A percentile compares a stretch with the other conserved stretches of the same genome.
These are phyloP conservation scores for Orbilia blumenaviensis DNA, from an alignment of 2,329 filamentous ascomycete species.

Conservation along the genomic window DNA sequence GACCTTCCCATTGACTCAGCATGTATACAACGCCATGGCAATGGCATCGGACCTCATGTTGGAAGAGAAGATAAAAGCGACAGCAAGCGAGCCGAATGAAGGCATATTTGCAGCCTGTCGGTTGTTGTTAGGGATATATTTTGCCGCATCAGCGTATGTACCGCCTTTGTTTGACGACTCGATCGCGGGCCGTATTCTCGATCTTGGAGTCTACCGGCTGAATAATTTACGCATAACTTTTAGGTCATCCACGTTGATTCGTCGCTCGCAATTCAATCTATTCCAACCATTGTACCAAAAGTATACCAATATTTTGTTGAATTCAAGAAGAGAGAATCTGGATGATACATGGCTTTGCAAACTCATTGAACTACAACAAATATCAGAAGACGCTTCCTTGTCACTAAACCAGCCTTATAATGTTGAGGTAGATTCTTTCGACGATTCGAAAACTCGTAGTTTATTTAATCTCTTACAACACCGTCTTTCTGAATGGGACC, in stretches of 20 bases:
- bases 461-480: background rate
- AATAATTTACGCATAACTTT: background rate
- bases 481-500: conserved; percentile 8
- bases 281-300: conserved; percentile 8
- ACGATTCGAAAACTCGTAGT: background rate
- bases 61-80: conserved; percentile 3
- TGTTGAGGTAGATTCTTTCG: conserved; percentile 14
- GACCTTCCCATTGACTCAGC: conserved; percentile 20
- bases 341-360: conserved; percentile 18
- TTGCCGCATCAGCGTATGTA: conserved; percentile 30
- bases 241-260: conserved; percentile 9
- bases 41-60: conserved; percentile 22
- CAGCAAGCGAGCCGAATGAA: background rate
- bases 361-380: conserved; percentile 11
- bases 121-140: conserved; percentile 16
- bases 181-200: background rate
- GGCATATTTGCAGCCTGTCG: background rate
- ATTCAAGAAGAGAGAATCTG: background rate
- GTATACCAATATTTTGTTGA: background rate
- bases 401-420: conserved; percentile 6
- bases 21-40: conserved; percentile 14
- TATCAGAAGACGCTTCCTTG: conserved; percentile 12
- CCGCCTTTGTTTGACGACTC: background rate
- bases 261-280: conserved; percentile 4
- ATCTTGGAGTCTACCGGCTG: background rate